Evolutionary conservation across 768 basidiomycete species (phyloP).

Genomic region (Tricholoma sp.): DNA sequence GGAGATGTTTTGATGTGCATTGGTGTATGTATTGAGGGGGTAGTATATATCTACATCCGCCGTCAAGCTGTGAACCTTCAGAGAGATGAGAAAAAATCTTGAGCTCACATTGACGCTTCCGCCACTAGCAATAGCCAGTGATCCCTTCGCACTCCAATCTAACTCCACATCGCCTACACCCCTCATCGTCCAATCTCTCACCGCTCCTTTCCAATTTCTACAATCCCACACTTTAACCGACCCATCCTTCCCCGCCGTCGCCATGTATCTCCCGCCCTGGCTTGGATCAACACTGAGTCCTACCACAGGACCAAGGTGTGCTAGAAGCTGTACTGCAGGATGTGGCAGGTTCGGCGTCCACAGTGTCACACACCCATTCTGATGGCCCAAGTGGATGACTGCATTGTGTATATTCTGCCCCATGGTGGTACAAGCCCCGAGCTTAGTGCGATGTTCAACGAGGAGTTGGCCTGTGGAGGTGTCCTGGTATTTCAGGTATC

Average conservation of each 20-base stretch:
- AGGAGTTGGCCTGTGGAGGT: conserved; percentile 89
- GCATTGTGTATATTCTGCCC: conserved; percentile 91
- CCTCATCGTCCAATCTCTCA: conserved; percentile 71
- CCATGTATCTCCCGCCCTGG: conserved; percentile 84
- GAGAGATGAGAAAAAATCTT: not conserved
- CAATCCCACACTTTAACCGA: conserved; percentile 96
- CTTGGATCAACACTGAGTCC: conserved; percentile 82
- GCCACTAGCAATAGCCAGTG: conserved; percentile 75
- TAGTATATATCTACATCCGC: conserved; percentile 59
- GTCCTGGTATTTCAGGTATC: conserved; percentile 95
- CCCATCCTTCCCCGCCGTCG: conserved; percentile 84
- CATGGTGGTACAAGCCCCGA: conserved; percentile 82
- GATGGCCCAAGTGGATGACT: conserved; percentile 90
- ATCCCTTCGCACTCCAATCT: conserved; percentile 85
- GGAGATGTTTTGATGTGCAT: conserved; percentile 49
- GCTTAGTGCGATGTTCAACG: conserved; percentile 83
- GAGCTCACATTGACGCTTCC: conserved; percentile 76
- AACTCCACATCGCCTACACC: conserved; percentile 60
- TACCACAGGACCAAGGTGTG: conserved; percentile 84
- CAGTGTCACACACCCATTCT: conserved; percentile 91
- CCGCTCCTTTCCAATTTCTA: conserved; percentile 87
- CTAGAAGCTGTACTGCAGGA: conserved; percentile 86
- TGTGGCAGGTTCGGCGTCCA: conserved; percentile 96
- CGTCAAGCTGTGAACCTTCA: not conserved
- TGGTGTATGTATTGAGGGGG: conserved; percentile 57